A percentile compares a stretch with the other conserved stretches of the same genome.
Evolutionary conservation across 768 basidiomycete genomes (phyloP).

Genomic region (Mycena alexandri): DNA sequence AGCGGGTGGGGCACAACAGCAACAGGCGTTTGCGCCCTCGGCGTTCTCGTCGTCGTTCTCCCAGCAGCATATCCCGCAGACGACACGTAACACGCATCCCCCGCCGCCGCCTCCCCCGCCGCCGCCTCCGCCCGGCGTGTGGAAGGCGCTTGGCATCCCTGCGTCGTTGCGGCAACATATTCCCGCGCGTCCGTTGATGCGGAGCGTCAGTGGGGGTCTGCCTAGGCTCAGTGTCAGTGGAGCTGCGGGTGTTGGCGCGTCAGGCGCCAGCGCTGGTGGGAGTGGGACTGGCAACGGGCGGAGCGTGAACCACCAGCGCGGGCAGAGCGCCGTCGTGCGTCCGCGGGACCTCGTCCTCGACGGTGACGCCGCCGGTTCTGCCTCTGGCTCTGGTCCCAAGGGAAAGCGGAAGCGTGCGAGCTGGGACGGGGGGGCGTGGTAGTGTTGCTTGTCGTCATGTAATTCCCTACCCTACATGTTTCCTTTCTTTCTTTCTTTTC

Average conservation of each 20-base stretch:
- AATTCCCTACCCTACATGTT: too few species aligned
- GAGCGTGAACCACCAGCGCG: slow-evolving; percentile 52
- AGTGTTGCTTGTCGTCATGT: neutral
- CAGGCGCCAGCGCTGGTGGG: slow-evolving; percentile 9
- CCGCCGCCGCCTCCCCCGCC: neutral
- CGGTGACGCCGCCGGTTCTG: neutral
- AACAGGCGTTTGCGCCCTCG: slow-evolving; percentile 21
- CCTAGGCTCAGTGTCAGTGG: too few species aligned
- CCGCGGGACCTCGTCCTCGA: slow-evolving; percentile 54
- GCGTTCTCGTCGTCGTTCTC: slow-evolving; percentile 24
- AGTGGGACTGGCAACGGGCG: slow-evolving; percentile 17
- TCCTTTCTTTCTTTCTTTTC: too few species aligned
- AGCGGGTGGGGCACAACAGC: neutral
- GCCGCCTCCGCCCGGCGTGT: slow-evolving; percentile 2
- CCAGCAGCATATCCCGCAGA: neutral
- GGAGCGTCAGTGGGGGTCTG: slow-evolving; percentile 25
- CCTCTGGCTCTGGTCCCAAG: slow-evolving; percentile 12
- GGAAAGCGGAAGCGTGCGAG: slow-evolving; percentile 59
- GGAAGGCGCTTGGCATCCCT: slow-evolving; percentile 37
- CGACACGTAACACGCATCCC: neutral
- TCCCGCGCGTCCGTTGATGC: slow-evolving; percentile 29
- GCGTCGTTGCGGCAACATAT: slow-evolving; percentile 38
- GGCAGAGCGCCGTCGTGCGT: slow-evolving; percentile 57
- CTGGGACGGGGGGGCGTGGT: slow-evolving; percentile 56
- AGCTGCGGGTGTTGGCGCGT: too few species aligned